Percentiles rank a stretch among this genome's conserved stretches.
Evolutionary conservation across 202 grass and related monocot species (phyloP).

Genomic region (Zoysia matrella): DNA sequence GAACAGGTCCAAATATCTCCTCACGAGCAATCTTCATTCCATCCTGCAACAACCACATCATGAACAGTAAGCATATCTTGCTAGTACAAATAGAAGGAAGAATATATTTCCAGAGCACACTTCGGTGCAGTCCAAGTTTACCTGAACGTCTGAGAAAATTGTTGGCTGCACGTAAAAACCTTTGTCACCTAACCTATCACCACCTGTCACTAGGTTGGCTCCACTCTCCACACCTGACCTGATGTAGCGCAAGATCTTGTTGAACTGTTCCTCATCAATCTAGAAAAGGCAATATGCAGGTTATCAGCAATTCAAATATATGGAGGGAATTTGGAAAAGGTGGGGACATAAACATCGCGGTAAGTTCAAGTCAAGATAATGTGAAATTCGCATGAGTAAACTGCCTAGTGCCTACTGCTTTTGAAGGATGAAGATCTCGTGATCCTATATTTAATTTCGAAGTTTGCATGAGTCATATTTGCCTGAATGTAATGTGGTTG

Average conservation of each 20-base stretch:
- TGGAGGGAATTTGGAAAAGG: neutral
- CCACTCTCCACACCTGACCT: conserved; percentile 67
- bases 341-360: neutral
- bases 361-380: neutral
- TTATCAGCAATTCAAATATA: neutral
- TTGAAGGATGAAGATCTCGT: neutral
- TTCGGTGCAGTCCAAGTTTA: conserved; percentile 31
- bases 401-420: neutral
- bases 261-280: conserved; percentile 91
- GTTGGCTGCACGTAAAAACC: conserved; percentile 98
- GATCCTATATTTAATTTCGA: neutral
- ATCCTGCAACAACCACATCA: conserved; percentile 55
- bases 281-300: conserved; percentile 33
- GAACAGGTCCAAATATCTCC: conserved; percentile 97
- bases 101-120: neutral
- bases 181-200: conserved; percentile 74
- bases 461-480: neutral
- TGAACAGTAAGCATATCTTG: conserved; percentile 19
- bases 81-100: neutral
- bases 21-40: conserved; percentile 88
- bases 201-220: conserved; percentile 76
- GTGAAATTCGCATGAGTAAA: neutral
- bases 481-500: neutral
- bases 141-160: conserved; percentile 89
- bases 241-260: conserved; percentile 81